A percentile compares a stretch with the other conserved stretches of the same genome.
These are phyloP conservation scores for Rosa lucieae DNA, from an alignment of 306 rosid species.

Conservation along the genomic window DNA sequence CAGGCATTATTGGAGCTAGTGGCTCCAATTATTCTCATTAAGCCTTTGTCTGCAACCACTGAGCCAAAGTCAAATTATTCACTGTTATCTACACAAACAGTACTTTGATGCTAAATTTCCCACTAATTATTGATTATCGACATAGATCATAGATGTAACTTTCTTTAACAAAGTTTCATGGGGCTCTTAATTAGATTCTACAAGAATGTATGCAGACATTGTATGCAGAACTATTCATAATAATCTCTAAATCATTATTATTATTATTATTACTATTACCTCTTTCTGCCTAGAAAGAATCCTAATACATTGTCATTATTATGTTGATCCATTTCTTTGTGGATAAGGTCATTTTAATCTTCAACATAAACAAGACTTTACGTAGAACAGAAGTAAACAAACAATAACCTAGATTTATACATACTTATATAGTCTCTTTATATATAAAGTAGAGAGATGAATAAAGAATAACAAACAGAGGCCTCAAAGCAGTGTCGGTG, in stretches of 20 bases:
- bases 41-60: neutral
- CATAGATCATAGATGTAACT: neutral
- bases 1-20: neutral
- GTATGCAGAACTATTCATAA: neutral
- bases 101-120: neutral
- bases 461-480: neutral
- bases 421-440: neutral
- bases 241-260: neutral
- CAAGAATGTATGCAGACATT: neutral
- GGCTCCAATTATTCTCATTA: neutral
- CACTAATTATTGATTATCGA: neutral
- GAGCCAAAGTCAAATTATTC: neutral
- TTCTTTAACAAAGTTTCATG: neutral
- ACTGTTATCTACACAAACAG: neutral
- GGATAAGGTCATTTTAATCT: neutral
- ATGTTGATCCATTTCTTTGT: neutral
- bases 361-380: neutral
- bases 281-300: neutral
- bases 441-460: neutral
- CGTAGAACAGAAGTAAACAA: neutral
- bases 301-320: neutral
- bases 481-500: conserved; percentile 12
- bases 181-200: neutral
- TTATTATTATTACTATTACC: neutral
- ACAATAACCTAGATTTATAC: neutral